Evolutionary conservation across 139 green algal genomes (phyloP).

Genomic region (Coelastrella sp.): DNA sequence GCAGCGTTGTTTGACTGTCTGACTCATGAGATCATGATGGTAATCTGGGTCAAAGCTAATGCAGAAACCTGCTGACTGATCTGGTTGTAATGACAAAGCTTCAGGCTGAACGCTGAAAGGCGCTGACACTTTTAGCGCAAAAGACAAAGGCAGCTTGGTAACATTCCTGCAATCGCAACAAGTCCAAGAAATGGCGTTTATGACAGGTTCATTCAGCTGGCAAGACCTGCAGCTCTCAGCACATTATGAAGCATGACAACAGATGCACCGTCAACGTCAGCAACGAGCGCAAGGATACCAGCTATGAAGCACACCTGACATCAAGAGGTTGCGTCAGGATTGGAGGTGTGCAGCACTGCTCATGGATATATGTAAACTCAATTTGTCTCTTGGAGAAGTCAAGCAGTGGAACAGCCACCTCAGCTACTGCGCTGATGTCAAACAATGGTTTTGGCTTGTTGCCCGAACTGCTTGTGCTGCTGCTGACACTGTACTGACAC

Average conservation of each 20-base stretch:
- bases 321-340: conserved; percentile 52
- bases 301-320: conserved; percentile 16
- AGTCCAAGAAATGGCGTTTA: too few species aligned
- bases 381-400: conserved; percentile 71
- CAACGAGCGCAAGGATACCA: background rate
- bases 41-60: conserved; percentile 74
- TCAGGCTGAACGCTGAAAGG: conserved; percentile 76
- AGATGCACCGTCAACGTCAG: background rate
- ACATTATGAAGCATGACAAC: too few species aligned
- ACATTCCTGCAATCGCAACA: conserved; percentile 72
- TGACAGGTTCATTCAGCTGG: too few species aligned
- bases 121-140: conserved; percentile 56
- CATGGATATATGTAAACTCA: conserved; percentile 72
- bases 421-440: conserved; percentile 54
- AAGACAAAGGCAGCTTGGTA: conserved; percentile 73
- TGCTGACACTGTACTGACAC: conserved; percentile 53
- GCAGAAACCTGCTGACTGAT: conserved; percentile 63
- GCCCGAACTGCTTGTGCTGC: conserved; percentile 27
- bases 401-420: conserved; percentile 75
- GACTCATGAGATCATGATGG: conserved; percentile 53
- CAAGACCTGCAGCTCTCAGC: too few species aligned
- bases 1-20: conserved; percentile 59
- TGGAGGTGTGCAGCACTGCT: conserved; percentile 40
- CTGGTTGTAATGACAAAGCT: conserved; percentile 61
- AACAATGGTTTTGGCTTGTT: conserved; percentile 48